These are phyloP conservation scores for Crepidotus sp. DNA, from an alignment of 1,284 basidiomycete species.

Conservation along the genomic window DNA sequence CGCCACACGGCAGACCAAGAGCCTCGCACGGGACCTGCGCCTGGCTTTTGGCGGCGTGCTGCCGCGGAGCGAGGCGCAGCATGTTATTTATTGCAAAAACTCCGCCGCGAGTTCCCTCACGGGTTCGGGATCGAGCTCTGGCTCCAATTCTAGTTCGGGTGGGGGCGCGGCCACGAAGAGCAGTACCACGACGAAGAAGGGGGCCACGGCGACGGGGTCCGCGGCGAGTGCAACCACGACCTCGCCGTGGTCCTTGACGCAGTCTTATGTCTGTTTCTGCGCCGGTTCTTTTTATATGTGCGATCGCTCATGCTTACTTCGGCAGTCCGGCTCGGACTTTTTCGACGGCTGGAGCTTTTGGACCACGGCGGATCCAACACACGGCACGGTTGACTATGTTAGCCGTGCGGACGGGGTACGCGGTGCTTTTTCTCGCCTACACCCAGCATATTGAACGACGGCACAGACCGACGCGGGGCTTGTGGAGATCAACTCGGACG, in stretches of 20 bases:
- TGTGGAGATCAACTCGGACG: conserved; percentile 51
- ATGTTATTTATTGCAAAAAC: conserved; percentile 35
- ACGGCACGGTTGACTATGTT: conserved; percentile 58
- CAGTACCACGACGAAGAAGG: conserved; percentile 7
- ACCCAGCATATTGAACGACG: no score
- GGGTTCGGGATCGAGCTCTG: conserved; percentile 12
- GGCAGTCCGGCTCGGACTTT: conserved; percentile 56
- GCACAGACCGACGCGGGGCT: conserved; percentile 42
- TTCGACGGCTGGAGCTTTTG: conserved; percentile 80
- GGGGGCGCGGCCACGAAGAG: not conserved
- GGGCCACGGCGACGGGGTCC: conserved; percentile 9
- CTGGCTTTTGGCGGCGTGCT: conserved; percentile 48
- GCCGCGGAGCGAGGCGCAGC: conserved; percentile 23
- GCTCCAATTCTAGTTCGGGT: conserved; percentile 5
- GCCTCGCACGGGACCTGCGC: conserved; percentile 59
- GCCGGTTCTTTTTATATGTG: conserved; percentile 1
- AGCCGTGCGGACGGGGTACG: conserved; percentile 48
- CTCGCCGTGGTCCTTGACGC: conserved; percentile 30
- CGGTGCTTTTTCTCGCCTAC: conserved; percentile 13
- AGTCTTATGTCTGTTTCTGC: conserved; percentile 25
- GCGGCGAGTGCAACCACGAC: conserved; percentile 17
- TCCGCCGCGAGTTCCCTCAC: conserved; percentile 20
- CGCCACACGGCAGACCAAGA: conserved; percentile 39
- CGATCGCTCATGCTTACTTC: not conserved
- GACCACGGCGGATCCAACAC: conserved; percentile 65